Conservation (phyloP, 768 basidiomycete species). For the Porpolomopsis calyptriformis region DNA sequence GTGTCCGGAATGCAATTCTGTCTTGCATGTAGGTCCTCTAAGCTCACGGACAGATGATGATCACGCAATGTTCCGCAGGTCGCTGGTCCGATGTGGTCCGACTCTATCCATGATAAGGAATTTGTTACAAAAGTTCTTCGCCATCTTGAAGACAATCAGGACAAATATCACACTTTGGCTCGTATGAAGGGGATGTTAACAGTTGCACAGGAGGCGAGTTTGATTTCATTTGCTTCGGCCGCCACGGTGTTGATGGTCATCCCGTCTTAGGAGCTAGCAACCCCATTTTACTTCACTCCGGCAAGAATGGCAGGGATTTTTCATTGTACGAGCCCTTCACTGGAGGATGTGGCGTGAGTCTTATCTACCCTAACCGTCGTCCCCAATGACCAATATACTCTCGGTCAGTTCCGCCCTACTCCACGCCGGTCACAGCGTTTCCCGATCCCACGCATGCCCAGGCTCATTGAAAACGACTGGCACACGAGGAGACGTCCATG, state of each 20-base stretch:
- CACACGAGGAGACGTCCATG: conserved; percentile 57
- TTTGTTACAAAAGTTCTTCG: conserved; percentile 70
- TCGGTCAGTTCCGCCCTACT: conserved; percentile 71
- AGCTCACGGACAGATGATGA: background rate
- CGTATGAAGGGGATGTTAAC: conserved; percentile 96
- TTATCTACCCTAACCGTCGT: background rate
- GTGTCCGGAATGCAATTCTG: conserved; percentile 76
- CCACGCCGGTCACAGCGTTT: conserved; percentile 73
- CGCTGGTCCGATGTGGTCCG: conserved; percentile 97
- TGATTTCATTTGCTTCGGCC: background rate
- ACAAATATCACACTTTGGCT: conserved; percentile 62
- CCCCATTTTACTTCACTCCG: conserved; percentile 85
- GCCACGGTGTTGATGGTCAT: background rate
- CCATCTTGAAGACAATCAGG: conserved; percentile 53
- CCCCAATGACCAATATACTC: background rate
- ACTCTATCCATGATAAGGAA: conserved; percentile 63
- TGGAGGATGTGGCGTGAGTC: conserved; percentile 67
- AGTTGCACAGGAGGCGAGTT: conserved; percentile 74
- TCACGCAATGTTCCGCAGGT: conserved; percentile 34
- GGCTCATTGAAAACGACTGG: conserved; percentile 92
- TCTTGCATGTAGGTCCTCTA: conserved; percentile 52
- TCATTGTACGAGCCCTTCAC: conserved; percentile 67
- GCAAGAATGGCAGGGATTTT: conserved; percentile 69
- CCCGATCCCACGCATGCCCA: conserved; percentile 81
- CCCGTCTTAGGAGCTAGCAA: conserved; percentile 51